These are phyloP conservation scores for Globomyces pollinis-pini DNA, from an alignment of 192 early-diverging fungal species.

Conservation along the genomic window DNA sequence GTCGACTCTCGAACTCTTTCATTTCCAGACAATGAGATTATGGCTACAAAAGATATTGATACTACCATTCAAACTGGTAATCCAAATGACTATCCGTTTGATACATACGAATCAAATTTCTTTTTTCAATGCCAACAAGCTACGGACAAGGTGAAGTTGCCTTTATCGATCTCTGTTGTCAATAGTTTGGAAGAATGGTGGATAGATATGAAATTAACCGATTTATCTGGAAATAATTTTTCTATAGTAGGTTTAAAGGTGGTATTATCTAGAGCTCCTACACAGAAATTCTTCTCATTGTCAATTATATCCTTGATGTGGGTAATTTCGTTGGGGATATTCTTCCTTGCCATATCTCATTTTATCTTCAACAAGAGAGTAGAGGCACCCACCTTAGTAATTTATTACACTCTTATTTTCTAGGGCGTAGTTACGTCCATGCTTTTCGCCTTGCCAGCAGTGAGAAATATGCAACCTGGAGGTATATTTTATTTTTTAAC, in stretches of 20 bases:
- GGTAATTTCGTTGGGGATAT: slow-evolving; percentile 10
- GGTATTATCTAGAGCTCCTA: neutral
- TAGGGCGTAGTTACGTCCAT: slow-evolving; percentile 11
- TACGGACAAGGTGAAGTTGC: too few relatives aligned
- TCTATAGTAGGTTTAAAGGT: neutral
- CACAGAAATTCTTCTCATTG: slow-evolving; percentile 10
- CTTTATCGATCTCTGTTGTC: neutral
- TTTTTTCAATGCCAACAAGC: too few relatives aligned
- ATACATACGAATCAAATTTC: slow-evolving; percentile 1
- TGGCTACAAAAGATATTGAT: slow-evolving; percentile 5
- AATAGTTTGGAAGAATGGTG: slow-evolving; percentile 3
- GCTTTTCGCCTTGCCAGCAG: slow-evolving; percentile 26
- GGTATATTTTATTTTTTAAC: neutral
- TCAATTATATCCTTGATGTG: slow-evolving; percentile 6
- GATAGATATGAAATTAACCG: neutral
- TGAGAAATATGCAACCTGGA: slow-evolving; percentile 20
- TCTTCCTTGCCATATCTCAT: slow-evolving; percentile 7
- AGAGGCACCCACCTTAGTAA: slow-evolving; percentile 1
- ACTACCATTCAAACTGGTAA: slow-evolving; percentile 1
- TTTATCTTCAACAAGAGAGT: neutral
- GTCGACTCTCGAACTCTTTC: neutral
- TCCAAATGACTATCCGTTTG: slow-evolving; percentile 9
- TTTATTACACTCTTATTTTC: neutral
- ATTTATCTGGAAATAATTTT: neutral
- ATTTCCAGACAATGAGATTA: neutral